Conservation (phyloP, 2,329 filamentous ascomycete genomes). For the Mariannaea elegans region DNA sequence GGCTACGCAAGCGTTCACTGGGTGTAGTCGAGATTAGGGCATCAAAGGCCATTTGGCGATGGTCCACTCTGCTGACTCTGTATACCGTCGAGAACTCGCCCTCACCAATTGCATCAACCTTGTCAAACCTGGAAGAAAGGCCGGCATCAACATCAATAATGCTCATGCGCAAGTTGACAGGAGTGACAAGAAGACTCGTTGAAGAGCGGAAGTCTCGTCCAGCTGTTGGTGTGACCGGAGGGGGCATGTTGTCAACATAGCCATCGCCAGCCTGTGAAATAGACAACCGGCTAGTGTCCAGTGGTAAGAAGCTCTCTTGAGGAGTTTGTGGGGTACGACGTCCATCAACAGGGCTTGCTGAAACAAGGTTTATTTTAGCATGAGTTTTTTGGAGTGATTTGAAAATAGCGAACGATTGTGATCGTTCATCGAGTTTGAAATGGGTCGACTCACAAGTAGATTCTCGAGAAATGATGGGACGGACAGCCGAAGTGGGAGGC, state of each 20-base stretch:
- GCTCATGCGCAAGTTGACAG: slow-evolving; percentile 74
- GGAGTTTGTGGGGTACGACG: slow-evolving; percentile 80
- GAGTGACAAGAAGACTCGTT: slow-evolving; percentile 68
- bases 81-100: slow-evolving; percentile 97
- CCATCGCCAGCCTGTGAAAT: slow-evolving; percentile 71
- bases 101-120: slow-evolving; percentile 80
- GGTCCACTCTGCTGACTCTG: slow-evolving; percentile 66
- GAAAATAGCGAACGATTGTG: slow-evolving; percentile 29
- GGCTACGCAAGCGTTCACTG: slow-evolving; percentile 58
- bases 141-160: slow-evolving; percentile 77
- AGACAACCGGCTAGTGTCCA: slow-evolving; percentile 83
- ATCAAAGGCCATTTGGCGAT: slow-evolving; percentile 44
- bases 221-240: slow-evolving; percentile 84
- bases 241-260: slow-evolving; percentile 49
- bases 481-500: slow-evolving; percentile 53
- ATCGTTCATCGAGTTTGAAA: not conserved
- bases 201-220: slow-evolving; percentile 61
- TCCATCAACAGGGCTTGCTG: slow-evolving; percentile 70
- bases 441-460: slow-evolving; percentile 55
- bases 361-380: slow-evolving; percentile 60
- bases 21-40: slow-evolving; percentile 58
- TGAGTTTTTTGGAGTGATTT: slow-evolving; percentile 49
- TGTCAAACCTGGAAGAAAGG: slow-evolving; percentile 79
- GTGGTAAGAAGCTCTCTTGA: slow-evolving; percentile 75
- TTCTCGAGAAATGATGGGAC: slow-evolving; percentile 48